Evolutionary conservation across 805 yeast genomes (phyloP), one percentile per base, ranked within the genome.

Genomic region (Wickerhamiella parazyma): DNA sequence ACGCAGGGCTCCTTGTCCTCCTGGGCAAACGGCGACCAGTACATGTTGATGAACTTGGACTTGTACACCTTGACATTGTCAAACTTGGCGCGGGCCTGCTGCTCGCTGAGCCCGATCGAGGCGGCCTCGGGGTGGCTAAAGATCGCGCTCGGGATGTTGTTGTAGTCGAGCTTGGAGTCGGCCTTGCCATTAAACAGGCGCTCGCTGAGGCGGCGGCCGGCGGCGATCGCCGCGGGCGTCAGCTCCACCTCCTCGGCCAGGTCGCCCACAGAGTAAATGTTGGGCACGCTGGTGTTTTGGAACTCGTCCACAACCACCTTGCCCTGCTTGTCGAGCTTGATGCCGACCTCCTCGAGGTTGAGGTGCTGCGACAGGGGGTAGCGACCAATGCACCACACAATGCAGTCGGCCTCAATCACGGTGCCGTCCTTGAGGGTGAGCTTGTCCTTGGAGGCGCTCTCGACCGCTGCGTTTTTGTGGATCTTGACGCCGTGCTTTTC

Each of bases 91-190:
- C 72, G 65, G 36, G 98, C 98, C 50, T 76, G 78, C 45, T 70
- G 67, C 63, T 86, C 94, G 45, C 83, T 69, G 45, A 91, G 65
- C 41, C 99, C 99, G 61, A 89, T 78, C 5, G 94, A 72, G 42
- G 96, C 98, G 6, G 93, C 93, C 66, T 89, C 97, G 25, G 99
- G 99, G 63, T 91, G 99, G 3, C 95, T 78, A 63, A 91, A 91
- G n/a, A 91, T 73, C n/a, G 78, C 99, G 36, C 95, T 80, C 35
- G 99, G 98, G 41, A 91, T 76, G 58, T 87, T 82, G 22, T 61
- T 65, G 63, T 79, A 91, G 60, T 86, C 95, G 61, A 83, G 84
- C 59, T 87, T 85, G 61, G 79, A 82, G 38, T 75, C 61, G 49
- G 73, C 74, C 49, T 71, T 75, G 45, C 87, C 80, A 18, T 95